Evolutionary conservation across 495 filamentous ascomycete species (phyloP), one percentile per base, ranked within the genome.

Genomic region (Penicillium steckii): DNA sequence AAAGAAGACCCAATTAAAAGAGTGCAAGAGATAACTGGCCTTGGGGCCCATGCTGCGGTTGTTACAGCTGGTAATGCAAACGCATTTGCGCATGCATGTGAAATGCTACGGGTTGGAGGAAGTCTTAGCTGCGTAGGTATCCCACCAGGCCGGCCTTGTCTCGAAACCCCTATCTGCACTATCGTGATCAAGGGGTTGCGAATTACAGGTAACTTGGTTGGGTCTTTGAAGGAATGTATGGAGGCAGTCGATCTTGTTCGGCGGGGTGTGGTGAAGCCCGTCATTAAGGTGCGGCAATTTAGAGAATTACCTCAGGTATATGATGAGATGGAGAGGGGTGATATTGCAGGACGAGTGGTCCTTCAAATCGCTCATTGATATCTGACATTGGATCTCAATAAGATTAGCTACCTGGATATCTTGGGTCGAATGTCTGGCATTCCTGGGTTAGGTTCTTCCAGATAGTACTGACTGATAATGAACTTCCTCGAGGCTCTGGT

Each of bases 61-160:
- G 71, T 79, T 3, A 73, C 74, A 6, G 73, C 74, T 1, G 73
- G 73, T 1, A 75, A 57, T 52, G 64, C 69, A 18, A 71, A 71
- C 21, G 76, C 77, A 0, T 80, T 76, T 51, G 60, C 71, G 0
- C 69, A 72, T 51, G 75, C 75, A 1, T 76, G 73, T 26, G 76
- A 79, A 12, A 79, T 80, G 77, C 61, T 80, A 29, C 72, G 71
- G 4, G 67, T 76, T 17, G 76, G 72, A n/a, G 74, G 77, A 0
- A 77, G 64, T 1, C 52, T 80, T 30, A 78, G 75, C 57, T 78
- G 76, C 45, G 70, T 78, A 2, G 77, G 76, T 17, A 77, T 79
- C 38, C 75, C 76, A 3, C 65, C 72, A 0, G 76, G 72, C 5
- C 62, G 62, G 8, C 72, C 68, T 3, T 63, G 64, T 26, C 62